These are phyloP conservation scores for Spizellomyces sp. DNA, from an alignment of 192 early-diverging fungal species.

Conservation along the genomic window DNA sequence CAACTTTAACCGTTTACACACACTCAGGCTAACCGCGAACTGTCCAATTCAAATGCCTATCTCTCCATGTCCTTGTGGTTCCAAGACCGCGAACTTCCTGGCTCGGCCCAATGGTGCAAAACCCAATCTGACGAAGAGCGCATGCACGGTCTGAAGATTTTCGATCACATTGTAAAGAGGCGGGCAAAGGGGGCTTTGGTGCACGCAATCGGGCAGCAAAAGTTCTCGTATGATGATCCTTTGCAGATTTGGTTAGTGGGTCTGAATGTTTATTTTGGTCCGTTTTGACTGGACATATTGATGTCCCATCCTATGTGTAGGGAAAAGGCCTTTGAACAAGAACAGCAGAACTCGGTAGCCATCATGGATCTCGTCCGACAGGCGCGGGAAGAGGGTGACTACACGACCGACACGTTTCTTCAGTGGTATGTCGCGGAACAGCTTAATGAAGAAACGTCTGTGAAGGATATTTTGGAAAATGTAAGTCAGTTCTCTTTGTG, in stretches of 20 bases:
- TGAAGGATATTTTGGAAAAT: constrained; percentile 42
- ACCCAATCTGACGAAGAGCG: constrained; percentile 44
- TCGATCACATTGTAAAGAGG: constrained; percentile 47
- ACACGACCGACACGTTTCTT: constrained; percentile 36
- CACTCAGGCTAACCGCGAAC: constrained; percentile 38
- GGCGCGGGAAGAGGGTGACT: constrained; percentile 41
- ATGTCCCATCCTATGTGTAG: background rate
- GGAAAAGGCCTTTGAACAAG: constrained; percentile 30
- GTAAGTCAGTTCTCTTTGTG: constrained; percentile 15
- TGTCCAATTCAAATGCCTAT: constrained; percentile 30
- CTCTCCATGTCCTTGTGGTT: constrained; percentile 49
- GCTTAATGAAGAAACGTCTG: constrained; percentile 42
- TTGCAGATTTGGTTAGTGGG: constrained; percentile 30
- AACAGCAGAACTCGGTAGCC: constrained; percentile 30
- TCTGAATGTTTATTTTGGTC: constrained; percentile 5
- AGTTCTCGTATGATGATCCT: constrained; percentile 32
- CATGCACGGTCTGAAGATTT: constrained; percentile 41
- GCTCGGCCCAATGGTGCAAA: constrained; percentile 42
- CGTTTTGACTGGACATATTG: background rate
- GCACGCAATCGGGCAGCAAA: background rate
- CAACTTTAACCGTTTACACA: background rate
- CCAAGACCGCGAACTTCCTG: constrained; percentile 43
- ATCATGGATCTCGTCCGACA: constrained; percentile 33
- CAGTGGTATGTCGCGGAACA: constrained; percentile 45
- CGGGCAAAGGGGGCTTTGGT: constrained; percentile 43